A percentile compares a stretch with the other conserved stretches of the same genome.
phyloP scores from a whole-genome alignment of 2,329 filamentous ascomycete genomes.

The Diaporthe sp. region DNA sequence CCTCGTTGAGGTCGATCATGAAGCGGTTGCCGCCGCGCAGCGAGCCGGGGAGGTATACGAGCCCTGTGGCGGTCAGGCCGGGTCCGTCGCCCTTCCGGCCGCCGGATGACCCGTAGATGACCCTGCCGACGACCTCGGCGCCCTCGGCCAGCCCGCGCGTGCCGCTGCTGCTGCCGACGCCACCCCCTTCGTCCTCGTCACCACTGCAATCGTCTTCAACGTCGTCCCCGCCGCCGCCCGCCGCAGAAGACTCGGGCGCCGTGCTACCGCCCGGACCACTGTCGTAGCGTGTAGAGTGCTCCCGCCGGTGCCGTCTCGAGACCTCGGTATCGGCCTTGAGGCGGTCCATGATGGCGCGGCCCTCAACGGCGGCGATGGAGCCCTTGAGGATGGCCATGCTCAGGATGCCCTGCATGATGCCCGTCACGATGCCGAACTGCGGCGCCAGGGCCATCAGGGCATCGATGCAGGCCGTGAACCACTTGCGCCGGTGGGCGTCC shows the following conservation, averaged over 20 bases:
- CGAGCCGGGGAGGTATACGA: neutral
- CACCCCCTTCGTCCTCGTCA: neutral
- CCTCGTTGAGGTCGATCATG: conserved; percentile 38
- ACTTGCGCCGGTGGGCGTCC: conserved; percentile 44
- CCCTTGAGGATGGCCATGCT: conserved; percentile 45
- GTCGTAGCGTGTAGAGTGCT: neutral
- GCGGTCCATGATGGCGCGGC: conserved; percentile 31
- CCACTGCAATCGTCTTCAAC: neutral
- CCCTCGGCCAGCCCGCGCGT: too few relatives aligned
- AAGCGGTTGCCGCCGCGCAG: conserved; percentile 1
- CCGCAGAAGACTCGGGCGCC: too few relatives aligned
- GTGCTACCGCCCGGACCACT: too few relatives aligned
- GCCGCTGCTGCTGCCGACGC: too few relatives aligned
- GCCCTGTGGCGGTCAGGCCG: neutral
- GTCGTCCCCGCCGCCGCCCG: neutral
- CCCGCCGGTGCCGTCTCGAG: neutral
- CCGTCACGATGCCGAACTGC: conserved; percentile 45
- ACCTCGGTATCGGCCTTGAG: neutral
- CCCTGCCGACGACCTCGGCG: neutral
- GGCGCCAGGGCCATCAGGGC: conserved; percentile 47
- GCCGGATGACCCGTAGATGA: neutral
- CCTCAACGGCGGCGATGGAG: conserved; percentile 40
- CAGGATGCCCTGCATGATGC: conserved; percentile 47
- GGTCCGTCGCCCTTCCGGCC: too few relatives aligned
- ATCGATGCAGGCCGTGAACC: conserved; percentile 48